These are phyloP conservation scores for Apiospora kogelbergensis DNA, from an alignment of 2,329 filamentous ascomycete species.

Conservation along the genomic window DNA sequence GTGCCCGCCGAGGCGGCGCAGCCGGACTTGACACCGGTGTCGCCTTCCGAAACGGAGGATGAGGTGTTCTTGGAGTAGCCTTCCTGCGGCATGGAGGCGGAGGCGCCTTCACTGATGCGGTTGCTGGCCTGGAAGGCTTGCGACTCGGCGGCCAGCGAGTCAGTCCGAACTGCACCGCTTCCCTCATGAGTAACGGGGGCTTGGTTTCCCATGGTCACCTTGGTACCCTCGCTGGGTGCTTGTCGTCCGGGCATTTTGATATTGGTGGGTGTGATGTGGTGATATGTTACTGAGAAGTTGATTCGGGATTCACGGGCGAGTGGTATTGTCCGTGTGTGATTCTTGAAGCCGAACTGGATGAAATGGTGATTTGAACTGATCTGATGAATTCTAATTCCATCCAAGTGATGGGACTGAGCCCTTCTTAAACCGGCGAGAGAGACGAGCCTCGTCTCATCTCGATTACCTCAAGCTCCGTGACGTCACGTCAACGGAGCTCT, in stretches of 20 bases:
- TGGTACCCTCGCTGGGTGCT: conserved; percentile 13
- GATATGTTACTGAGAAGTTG: too few species aligned
- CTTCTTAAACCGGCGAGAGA: background rate
- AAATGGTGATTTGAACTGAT: background rate
- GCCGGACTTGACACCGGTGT: background rate
- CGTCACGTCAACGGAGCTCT: background rate
- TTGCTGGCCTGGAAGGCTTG: conserved; percentile 50
- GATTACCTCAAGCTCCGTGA: background rate
- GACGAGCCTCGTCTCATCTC: too few species aligned
- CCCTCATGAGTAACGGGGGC: conserved; percentile 57
- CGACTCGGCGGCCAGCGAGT: conserved; percentile 78
- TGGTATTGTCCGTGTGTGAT: background rate
- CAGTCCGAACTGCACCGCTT: conserved; percentile 62
- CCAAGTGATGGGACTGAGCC: background rate
- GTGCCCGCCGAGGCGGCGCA: conserved; percentile 19
- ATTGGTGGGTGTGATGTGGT: background rate
- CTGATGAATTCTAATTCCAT: background rate
- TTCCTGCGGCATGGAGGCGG: conserved; percentile 47
- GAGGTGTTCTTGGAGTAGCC: conserved; percentile 34
- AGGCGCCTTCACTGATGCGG: conserved; percentile 51
- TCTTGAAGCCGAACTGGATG: background rate
- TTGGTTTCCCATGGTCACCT: conserved; percentile 48
- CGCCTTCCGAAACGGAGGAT: conserved; percentile 41
- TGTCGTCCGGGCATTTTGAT: conserved; percentile 20
- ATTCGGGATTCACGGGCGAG: background rate